A percentile compares a stretch with the other conserved stretches of the same genome.
Conservation (phyloP, 352 stramenopile species). For the Phytophthora litchii region DNA sequence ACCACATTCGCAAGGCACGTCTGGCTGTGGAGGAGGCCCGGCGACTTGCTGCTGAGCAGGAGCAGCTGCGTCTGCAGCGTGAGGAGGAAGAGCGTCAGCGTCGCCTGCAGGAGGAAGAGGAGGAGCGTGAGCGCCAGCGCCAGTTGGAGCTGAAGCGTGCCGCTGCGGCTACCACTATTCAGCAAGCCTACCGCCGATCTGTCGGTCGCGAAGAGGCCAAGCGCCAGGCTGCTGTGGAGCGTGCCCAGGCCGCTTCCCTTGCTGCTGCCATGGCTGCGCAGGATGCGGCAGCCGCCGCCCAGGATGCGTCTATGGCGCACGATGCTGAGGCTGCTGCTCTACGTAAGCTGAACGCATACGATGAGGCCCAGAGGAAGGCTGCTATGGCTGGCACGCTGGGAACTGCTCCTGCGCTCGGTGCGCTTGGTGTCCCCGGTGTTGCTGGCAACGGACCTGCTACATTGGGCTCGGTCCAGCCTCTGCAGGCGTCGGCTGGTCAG, state of each 20-base stretch:
- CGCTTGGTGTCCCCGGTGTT: slow-evolving; percentile 53
- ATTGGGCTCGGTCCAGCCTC: slow-evolving; percentile 72
- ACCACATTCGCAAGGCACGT: slow-evolving; percentile 82
- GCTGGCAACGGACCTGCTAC: slow-evolving; percentile 60
- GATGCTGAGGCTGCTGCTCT: slow-evolving; percentile 80
- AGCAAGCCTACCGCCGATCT: slow-evolving; percentile 71
- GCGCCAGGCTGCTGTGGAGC: slow-evolving; percentile 64
- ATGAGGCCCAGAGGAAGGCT: slow-evolving; percentile 56
- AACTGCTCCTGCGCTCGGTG: slow-evolving; percentile 60
- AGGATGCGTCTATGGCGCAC: slow-evolving; percentile 72
- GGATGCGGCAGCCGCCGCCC: slow-evolving; percentile 74
- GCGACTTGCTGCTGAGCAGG: slow-evolving; percentile 73
- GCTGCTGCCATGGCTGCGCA: slow-evolving; percentile 77
- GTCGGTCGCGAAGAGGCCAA: slow-evolving; percentile 75
- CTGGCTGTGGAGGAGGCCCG: slow-evolving; percentile 81
- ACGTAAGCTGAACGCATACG: slow-evolving; percentile 67
- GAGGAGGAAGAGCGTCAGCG: slow-evolving; percentile 77
- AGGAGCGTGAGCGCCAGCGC: slow-evolving; percentile 71
- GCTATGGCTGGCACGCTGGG: slow-evolving; percentile 55
- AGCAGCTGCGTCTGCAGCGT: slow-evolving; percentile 57
- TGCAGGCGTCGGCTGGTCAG: slow-evolving; percentile 68
- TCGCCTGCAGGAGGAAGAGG: slow-evolving; percentile 58
- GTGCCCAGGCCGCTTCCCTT: slow-evolving; percentile 72
- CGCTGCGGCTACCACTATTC: slow-evolving; percentile 65
- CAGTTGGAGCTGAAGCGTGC: slow-evolving; percentile 58